phyloP scores from a whole-genome alignment of 495 filamentous ascomycete species.

The Aspergillus sclerotiicarbonarius region DNA sequence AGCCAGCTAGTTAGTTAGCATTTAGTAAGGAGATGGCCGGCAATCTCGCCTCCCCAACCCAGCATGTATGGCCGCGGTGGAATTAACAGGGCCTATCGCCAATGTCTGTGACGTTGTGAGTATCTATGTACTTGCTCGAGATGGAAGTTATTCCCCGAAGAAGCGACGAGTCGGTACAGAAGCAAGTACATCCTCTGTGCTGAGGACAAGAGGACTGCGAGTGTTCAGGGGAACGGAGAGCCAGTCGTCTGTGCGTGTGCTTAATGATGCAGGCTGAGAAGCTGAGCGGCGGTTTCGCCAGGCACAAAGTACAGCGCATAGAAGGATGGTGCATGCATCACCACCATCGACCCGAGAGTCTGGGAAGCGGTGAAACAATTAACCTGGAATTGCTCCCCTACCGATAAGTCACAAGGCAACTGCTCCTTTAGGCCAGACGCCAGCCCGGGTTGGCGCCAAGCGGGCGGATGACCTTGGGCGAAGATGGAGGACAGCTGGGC shows the following conservation, averaged over 20 bases:
- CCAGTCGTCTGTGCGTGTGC: not conserved
- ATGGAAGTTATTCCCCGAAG: too few species aligned
- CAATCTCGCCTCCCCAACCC: too few species aligned
- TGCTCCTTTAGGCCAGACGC: not conserved
- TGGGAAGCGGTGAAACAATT: constrained; percentile 23
- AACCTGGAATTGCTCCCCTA: constrained; percentile 1
- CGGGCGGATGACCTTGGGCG: constrained; percentile 3
- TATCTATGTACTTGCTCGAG: too few species aligned
- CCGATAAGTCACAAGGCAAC: constrained; percentile 7
- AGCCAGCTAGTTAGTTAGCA: too few species aligned
- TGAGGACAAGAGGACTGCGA: too few species aligned
- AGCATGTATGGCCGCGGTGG: too few species aligned
- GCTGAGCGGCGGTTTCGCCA: not conserved
- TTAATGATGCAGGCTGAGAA: not conserved
- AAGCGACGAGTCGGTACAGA: too few species aligned
- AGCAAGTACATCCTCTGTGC: too few species aligned
- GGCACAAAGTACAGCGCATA: constrained; percentile 6
- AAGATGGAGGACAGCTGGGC: not conserved
- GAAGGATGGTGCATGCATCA: not conserved
- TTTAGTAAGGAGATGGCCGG: too few species aligned
- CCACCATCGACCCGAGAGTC: constrained; percentile 17
- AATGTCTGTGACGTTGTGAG: too few species aligned
- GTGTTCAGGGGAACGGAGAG: not conserved
- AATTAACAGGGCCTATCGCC: too few species aligned
- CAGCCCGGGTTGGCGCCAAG: not conserved